Base-by-base conservation (phyloP, 768 basidiomycete genomes). In the Tricholoma furcatifolium region DNA sequence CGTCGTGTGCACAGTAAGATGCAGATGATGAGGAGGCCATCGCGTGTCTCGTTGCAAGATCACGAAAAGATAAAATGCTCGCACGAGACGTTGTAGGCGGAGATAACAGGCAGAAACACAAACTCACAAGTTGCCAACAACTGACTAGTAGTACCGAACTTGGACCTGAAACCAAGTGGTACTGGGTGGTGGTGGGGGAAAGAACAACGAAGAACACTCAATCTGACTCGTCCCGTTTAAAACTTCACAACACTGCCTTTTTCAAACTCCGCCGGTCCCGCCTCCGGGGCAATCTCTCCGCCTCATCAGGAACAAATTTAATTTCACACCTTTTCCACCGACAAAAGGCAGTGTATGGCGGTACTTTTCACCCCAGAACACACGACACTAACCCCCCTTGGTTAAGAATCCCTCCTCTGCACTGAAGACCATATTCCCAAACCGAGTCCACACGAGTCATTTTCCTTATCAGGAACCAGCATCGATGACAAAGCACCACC, bases 181-280 rank as follows among this genome's bases (percentile, higher is more conserved):
- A 36, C 7, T 51, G 24, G 50, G 11, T 51, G 24, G 50, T 59
- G 41, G 51, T 59, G 55, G 60, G 17, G 31, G 14, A 40, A 21
- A 43, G 15, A 51, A 43, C 41, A 45, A 53, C 38, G 27, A 57
- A 53, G 49, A 55, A 36, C 50, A 6, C 2, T 11, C 0, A 2
- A 34, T 50, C 44, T 61, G 60, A 61, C 58, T 62, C 56, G 51
- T 20, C 27, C 35, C 21, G 43, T 62, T 59, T 46, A 55, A 57
- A 42, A 43, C 35, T 31, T 46, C 31, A 21, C 34, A 20, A 36
- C 56, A 62, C 60, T 30, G 56, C 58, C 45, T 45, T 45, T 57
- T 62, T 62, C 32, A 53, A 57, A 62, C 61, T 62, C 61, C 53
- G 61, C 50, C 58, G 56, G 54, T 17, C 49, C 56, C 56, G 56